Base-by-base conservation (phyloP, 306 rosid species). In the Rubus parviflorus region DNA sequence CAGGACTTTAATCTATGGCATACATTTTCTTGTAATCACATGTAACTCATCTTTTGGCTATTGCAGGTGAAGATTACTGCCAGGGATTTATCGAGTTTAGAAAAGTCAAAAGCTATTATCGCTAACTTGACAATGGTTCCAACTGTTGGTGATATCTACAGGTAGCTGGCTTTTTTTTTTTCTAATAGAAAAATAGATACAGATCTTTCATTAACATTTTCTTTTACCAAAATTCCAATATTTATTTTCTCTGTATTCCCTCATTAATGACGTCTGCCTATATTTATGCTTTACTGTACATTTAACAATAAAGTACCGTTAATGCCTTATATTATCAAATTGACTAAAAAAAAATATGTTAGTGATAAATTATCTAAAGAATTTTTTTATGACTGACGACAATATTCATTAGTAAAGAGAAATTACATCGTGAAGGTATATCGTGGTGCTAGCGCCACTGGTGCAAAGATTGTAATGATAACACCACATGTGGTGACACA, bases 121-220 rank as follows among this genome's bases (percentile, higher is more conserved):
- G 85, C 82, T 82, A 87, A 70, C 87, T 85, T 95, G 91, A 89
- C 96, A 46, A 90, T 92, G 97, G 97, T 95, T 87, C 96, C 98
- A 80, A 72, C 73, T 47, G 46, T 95, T 72, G 98, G 98, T 81
- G 98, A 95, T 83, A 85, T 95, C 78, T 95, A 87, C 78, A 89
- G 97, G 98, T 95, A 83, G 57, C 77, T 52, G 65, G 63, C 51
- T 47, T 17, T 17, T 25, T 2, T 30, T 13, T 23, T 22, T 57
- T 4, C 64, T 4, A 30, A n/a, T 15, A 1, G 2, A 51, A 25
- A 45, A 45, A 15, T 40, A 14, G 19, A 53, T 52, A 19, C 8
- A n/a, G 54, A 20, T 46, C 38, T 22, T 14, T 20, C 5, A 30
- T 20, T 10, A 23, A 47, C 57, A 23, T 69, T 23, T 66, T 66